phyloP scores from a whole-genome alignment of 2,329 filamentous ascomycete genomes.

The Ophiocordyceps robertsii region DNA sequence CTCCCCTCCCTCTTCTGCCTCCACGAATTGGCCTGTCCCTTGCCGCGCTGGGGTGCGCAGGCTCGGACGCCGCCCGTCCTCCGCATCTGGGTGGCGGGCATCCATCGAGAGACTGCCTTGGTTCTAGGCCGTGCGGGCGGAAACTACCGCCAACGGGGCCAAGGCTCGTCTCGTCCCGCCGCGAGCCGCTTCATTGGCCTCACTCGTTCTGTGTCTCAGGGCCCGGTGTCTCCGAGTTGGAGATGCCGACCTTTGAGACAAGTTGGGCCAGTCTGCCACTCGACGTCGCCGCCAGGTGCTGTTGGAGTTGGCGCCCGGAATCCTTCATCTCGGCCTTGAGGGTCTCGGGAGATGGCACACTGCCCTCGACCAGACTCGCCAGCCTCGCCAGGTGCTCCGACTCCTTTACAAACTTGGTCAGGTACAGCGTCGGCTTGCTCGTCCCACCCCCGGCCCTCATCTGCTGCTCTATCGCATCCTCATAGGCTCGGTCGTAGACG shows the following conservation, averaged over 20 bases:
- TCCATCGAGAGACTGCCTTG: too few relatives aligned
- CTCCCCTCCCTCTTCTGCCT: too few relatives aligned
- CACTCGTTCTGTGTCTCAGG: slow-evolving; percentile 1
- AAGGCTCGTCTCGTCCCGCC: too few relatives aligned
- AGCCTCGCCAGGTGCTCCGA: slow-evolving; percentile 24
- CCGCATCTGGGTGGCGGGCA: too few relatives aligned
- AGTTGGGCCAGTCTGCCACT: slow-evolving; percentile 5
- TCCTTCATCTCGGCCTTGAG: slow-evolving; percentile 5
- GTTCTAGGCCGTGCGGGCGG: too few relatives aligned
- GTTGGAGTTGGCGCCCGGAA: slow-evolving; percentile 4
- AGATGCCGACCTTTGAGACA: slow-evolving; percentile 5
- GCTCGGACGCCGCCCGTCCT: too few relatives aligned
- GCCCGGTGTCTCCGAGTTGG: slow-evolving; percentile 2
- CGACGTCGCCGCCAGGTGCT: not conserved
- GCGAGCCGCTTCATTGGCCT: not conserved
- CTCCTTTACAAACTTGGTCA: slow-evolving; percentile 34
- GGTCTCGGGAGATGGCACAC: slow-evolving; percentile 5
- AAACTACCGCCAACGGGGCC: too few relatives aligned
- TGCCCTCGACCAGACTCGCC: slow-evolving; percentile 22
- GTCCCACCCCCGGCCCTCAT: slow-evolving; percentile 37
- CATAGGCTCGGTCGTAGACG: slow-evolving; percentile 80
- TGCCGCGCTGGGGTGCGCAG: too few relatives aligned
- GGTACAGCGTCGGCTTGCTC: slow-evolving; percentile 30
- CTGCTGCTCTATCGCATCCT: slow-evolving; percentile 58
- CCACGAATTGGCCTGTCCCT: too few relatives aligned